phyloP scores from a whole-genome alignment of 306 rosid genomes.

The Sindora glabra region DNA sequence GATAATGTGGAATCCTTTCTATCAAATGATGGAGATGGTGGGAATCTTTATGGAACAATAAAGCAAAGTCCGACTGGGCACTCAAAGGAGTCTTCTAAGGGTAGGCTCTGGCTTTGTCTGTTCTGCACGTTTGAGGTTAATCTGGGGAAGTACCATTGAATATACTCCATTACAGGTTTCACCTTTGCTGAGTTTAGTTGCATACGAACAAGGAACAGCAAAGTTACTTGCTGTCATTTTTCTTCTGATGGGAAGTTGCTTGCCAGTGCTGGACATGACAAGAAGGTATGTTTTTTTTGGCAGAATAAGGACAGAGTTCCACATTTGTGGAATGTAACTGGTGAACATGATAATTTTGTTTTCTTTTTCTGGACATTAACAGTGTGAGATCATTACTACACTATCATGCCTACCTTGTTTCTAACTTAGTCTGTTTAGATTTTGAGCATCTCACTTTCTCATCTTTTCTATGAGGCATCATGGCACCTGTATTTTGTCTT shows the following conservation, averaged over 20 bases:
- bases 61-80: constrained; percentile 66
- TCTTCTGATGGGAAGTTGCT: constrained; percentile 87
- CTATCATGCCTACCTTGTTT: constrained; percentile 2
- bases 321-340: neutral
- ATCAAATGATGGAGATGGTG: constrained; percentile 73
- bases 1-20: constrained; percentile 83
- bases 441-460: neutral
- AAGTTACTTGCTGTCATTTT: constrained; percentile 77
- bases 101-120: constrained; percentile 27
- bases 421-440: neutral
- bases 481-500: neutral
- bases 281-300: constrained; percentile 53
- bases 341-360: constrained; percentile 3
- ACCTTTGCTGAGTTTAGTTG: constrained; percentile 67
- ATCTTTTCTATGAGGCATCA: neutral
- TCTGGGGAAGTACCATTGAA: neutral
- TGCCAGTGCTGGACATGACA: constrained; percentile 94
- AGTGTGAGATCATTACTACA: neutral
- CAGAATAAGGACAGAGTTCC: neutral
- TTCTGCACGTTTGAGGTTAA: neutral
- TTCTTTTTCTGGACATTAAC: neutral
- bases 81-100: constrained; percentile 57
- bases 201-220: constrained; percentile 56
- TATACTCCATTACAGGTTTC: constrained; percentile 53
- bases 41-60: constrained; percentile 70